Evolutionary conservation across 2,329 filamentous ascomycete species (phyloP).

Genomic region (Ploettnerulaceae sp.): DNA sequence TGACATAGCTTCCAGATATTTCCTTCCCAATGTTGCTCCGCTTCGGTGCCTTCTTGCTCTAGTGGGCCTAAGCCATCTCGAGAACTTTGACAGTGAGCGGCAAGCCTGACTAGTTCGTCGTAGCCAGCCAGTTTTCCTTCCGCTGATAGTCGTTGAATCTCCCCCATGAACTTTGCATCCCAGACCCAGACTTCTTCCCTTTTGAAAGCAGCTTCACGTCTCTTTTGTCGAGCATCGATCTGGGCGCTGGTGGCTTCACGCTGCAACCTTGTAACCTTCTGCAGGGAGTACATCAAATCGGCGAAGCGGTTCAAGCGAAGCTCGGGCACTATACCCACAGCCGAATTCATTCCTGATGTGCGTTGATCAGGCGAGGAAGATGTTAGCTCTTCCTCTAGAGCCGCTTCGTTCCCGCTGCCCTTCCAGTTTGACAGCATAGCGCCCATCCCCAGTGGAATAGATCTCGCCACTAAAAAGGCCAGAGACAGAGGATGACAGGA

Average conservation of each 20-base stretch:
- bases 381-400: not conserved
- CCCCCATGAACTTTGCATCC: slow-evolving; percentile 26
- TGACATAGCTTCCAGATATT: slow-evolving; percentile 21
- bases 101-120: slow-evolving; percentile 14
- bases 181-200: slow-evolving; percentile 18
- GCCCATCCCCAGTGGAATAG: not conserved
- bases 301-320: slow-evolving; percentile 11
- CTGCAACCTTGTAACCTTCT: slow-evolving; percentile 15
- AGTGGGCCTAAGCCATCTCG: slow-evolving; percentile 24
- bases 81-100: slow-evolving; percentile 20
- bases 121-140: slow-evolving; percentile 14
- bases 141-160: slow-evolving; percentile 22
- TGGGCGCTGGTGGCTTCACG: slow-evolving; percentile 16
- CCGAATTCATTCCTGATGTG: not conserved
- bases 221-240: slow-evolving; percentile 23
- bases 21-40: slow-evolving; percentile 21
- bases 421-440: not conserved
- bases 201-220: slow-evolving; percentile 22
- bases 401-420: not conserved
- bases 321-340: not conserved
- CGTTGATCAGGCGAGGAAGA: not conserved
- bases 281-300: slow-evolving; percentile 17
- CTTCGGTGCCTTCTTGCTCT: slow-evolving; percentile 23
- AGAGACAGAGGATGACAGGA: too few relatives aligned
- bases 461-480: not conserved